These are phyloP conservation scores for Verticillium nonalfalfae DNA, from an alignment of 2,329 filamentous ascomycete species.

Conservation along the genomic window DNA sequence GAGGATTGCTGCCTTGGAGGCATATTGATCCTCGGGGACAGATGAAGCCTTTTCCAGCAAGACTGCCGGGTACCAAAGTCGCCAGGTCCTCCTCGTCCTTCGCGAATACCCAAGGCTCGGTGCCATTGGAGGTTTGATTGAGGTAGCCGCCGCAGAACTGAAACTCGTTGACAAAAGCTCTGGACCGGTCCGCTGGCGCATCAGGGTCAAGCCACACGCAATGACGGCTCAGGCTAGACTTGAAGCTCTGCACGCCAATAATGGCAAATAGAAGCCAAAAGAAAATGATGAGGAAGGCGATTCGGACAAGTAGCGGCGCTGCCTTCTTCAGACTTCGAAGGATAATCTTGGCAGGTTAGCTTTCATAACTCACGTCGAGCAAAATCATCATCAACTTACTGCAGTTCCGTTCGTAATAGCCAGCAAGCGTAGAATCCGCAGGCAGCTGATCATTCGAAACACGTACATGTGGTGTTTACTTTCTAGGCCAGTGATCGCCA, in stretches of 20 bases:
- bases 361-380: too few species aligned
- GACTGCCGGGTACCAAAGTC: conserved; percentile 43
- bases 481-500: conserved; percentile 67
- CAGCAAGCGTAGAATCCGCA: conserved; percentile 86
- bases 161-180: conserved; percentile 55
- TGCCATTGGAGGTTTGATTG: conserved; percentile 46
- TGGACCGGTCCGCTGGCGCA: conserved; percentile 45
- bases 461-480: conserved; percentile 69
- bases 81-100: conserved; percentile 17
- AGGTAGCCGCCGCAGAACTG: conserved; percentile 86
- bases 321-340: conserved; percentile 92
- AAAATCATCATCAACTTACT: conserved; percentile 40
- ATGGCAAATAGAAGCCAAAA: conserved; percentile 98
- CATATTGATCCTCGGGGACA: conserved; percentile 82
- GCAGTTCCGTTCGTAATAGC: conserved; percentile 90
- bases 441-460: conserved; percentile 93
- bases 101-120: conserved; percentile 55
- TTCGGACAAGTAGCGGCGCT: conserved; percentile 82
- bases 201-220: conserved; percentile 71
- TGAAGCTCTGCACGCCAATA: conserved; percentile 94
- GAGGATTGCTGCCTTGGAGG: conserved; percentile 72
- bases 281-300: conserved; percentile 90
- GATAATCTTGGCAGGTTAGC: conserved; percentile 60
- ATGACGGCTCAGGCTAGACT: conserved; percentile 69
- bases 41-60: conserved; percentile 71